Evolutionary conservation across 2,329 filamentous ascomycete genomes (phyloP).

Genomic region (Trichoderma cornu-damae): DNA sequence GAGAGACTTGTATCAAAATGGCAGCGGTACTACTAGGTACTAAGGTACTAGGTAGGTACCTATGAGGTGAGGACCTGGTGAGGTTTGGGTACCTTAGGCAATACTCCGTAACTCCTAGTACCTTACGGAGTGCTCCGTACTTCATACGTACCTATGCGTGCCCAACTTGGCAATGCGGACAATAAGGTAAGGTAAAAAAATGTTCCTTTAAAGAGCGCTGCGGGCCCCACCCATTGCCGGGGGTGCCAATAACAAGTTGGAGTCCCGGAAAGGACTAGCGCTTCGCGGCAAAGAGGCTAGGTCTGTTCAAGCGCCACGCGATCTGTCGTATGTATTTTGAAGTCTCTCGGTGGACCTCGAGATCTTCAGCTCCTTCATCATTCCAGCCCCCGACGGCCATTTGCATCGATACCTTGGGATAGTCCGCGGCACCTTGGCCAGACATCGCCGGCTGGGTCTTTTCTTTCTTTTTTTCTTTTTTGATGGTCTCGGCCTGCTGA

Average conservation of each 20-base stretch:
- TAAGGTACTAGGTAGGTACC: too few species aligned
- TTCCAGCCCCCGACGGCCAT: conserved; percentile 15
- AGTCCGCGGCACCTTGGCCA: neutral
- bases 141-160: neutral
- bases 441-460: neutral
- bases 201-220: neutral
- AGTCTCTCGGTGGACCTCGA: conserved; percentile 17
- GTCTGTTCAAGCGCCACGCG: conserved; percentile 23
- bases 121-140: too few species aligned
- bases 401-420: conserved; percentile 10
- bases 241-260: conserved; percentile 5
- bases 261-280: conserved; percentile 19
- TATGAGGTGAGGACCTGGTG: too few species aligned
- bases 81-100: too few species aligned
- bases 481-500: neutral
- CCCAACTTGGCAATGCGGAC: neutral
- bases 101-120: too few species aligned
- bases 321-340: conserved; percentile 23
- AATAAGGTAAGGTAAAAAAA: too few species aligned
- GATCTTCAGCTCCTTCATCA: conserved; percentile 20
- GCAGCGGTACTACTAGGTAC: too few species aligned
- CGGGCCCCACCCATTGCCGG: neutral
- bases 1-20: too few species aligned
- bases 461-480: neutral
- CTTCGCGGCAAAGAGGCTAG: conserved; percentile 17